Conservation (phyloP, 345 rosid species). For the Acer negundo region DNA sequence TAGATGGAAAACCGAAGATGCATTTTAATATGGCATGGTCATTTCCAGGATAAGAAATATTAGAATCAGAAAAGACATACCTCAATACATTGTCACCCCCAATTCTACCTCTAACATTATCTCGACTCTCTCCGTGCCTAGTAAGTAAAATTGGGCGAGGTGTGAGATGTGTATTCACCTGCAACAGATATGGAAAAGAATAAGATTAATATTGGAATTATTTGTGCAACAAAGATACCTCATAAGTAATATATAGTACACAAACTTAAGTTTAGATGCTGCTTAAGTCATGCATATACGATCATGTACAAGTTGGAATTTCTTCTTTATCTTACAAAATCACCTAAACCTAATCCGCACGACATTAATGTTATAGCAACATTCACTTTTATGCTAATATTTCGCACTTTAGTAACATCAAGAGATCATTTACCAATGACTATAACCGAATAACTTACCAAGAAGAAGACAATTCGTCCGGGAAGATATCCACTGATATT, state of each 20-base stretch:
- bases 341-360: background rate
- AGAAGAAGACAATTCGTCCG: constrained; percentile 96
- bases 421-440: background rate
- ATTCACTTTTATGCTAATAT: background rate
- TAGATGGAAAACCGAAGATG: background rate
- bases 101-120: constrained; percentile 95
- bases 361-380: background rate
- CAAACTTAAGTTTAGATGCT: background rate
- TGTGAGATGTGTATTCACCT: constrained; percentile 98
- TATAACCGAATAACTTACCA: constrained; percentile 52
- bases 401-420: background rate
- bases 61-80: constrained; percentile 33
- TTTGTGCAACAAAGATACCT: background rate
- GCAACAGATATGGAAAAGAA: constrained; percentile 20
- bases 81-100: constrained; percentile 92
- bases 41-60: background rate
- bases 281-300: background rate
- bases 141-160: constrained; percentile 98
- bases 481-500: constrained; percentile 99
- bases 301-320: background rate
- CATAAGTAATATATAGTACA: background rate
- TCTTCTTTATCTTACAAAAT: background rate
- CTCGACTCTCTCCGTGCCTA: constrained; percentile 98
- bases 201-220: constrained; percentile 13
- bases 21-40: constrained; percentile 1